Evolutionary conservation across 495 filamentous ascomycete genomes (phyloP).

Genomic region (Annulohypoxylon nitens): DNA sequence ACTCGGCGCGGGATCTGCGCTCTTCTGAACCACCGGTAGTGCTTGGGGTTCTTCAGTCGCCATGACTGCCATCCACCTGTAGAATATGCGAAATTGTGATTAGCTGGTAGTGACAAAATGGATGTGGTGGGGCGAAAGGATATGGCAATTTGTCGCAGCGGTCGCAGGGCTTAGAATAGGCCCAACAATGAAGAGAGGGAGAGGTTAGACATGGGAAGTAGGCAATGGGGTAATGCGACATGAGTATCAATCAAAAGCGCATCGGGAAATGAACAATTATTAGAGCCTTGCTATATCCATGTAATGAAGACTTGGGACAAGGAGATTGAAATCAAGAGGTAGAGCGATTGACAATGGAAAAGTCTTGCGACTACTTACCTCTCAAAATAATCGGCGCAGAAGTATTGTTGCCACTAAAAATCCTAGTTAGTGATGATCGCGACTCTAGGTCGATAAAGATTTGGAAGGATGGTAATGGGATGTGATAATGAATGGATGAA

Average conservation of each 20-base stretch:
- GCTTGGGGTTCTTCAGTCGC: constrained; percentile 49
- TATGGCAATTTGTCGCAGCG: constrained; percentile 1
- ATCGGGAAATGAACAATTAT: not conserved
- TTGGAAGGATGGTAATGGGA: not conserved
- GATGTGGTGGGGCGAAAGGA: not conserved
- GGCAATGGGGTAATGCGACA: not conserved
- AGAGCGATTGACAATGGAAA: not conserved
- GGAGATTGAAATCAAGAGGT: not conserved
- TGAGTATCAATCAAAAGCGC: not conserved
- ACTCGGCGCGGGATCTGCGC: constrained; percentile 11
- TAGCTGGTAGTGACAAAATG: not conserved
- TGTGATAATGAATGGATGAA: not conserved
- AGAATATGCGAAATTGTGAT: constrained; percentile 1
- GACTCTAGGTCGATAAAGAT: not conserved
- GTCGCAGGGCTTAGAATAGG: not conserved
- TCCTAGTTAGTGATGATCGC: constrained; percentile 20
- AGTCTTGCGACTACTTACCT: constrained; percentile 10
- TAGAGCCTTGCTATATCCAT: not conserved
- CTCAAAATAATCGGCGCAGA: not conserved
- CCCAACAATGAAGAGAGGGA: not conserved
- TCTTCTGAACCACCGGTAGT: constrained; percentile 36
- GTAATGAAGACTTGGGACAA: not conserved
- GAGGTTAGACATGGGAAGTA: constrained; percentile 12
- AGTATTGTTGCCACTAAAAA: not conserved
- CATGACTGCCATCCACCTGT: constrained; percentile 49